Percentiles rank a stretch among this genome's conserved stretches.
phyloP scores from a whole-genome alignment of 2,329 filamentous ascomycete species.

The Myriosclerotinia duriaeana region DNA sequence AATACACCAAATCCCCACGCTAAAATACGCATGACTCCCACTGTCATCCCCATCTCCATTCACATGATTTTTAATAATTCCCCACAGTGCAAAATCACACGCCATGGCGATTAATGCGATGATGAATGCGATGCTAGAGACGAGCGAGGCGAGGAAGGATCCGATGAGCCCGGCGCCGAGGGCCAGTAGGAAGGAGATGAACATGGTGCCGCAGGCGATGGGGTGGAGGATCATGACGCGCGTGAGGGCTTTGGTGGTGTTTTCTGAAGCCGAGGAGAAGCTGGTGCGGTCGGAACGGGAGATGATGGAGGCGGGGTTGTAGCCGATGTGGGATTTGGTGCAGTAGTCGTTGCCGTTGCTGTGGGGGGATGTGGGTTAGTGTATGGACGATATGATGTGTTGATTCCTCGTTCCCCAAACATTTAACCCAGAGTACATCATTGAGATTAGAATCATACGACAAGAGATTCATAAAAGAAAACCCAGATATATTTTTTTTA shows the following conservation, averaged over 20 bases:
- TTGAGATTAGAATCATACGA: too few species aligned
- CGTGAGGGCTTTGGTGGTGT: slow-evolving; percentile 52
- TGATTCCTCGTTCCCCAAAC: background rate
- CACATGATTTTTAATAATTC: slow-evolving; percentile 53
- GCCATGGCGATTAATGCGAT: slow-evolving; percentile 50
- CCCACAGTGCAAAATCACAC: slow-evolving; percentile 59
- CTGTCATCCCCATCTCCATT: slow-evolving; percentile 45
- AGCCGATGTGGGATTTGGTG: slow-evolving; percentile 52
- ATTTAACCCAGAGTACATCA: background rate
- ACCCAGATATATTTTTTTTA: too few species aligned
- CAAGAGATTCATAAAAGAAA: too few species aligned
- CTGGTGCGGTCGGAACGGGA: slow-evolving; percentile 39
- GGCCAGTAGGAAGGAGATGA: slow-evolving; percentile 58
- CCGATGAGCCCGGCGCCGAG: slow-evolving; percentile 53
- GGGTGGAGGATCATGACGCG: slow-evolving; percentile 63
- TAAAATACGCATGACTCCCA: slow-evolving; percentile 50
- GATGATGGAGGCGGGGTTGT: slow-evolving; percentile 53
- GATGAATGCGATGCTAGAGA: slow-evolving; percentile 52
- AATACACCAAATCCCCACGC: slow-evolving; percentile 58
- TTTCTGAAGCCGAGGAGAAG: slow-evolving; percentile 47
- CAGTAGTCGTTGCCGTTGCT: slow-evolving; percentile 48
- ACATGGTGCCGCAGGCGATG: slow-evolving; percentile 55
- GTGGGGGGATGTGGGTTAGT: slow-evolving; percentile 2
- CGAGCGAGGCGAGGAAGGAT: slow-evolving; percentile 51
- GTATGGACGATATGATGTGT: background rate